Base-by-base conservation (phyloP, 495 filamentous ascomycete genomes). In the Tuber magnatum region DNA sequence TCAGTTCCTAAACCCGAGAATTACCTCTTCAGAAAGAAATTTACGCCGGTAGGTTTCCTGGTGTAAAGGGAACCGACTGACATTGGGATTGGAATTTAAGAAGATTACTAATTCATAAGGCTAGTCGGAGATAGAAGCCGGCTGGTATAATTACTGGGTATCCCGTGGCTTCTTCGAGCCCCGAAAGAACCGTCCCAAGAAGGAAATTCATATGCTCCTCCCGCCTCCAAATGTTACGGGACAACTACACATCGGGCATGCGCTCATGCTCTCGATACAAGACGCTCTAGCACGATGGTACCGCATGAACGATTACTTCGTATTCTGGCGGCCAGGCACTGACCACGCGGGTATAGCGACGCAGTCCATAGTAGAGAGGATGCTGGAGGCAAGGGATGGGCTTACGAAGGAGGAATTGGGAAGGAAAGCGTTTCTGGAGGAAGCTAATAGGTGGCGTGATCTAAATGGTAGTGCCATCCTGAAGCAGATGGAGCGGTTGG, bases 211-310 rank as follows among this genome's bases (percentile, higher is more conserved):
- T n/a, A 82, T 82, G 80, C 80, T 82, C 39, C 77, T 82, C 41
- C 92, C 92, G 68, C 92, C 92, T 43, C 92, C 92, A 38, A 95
- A 95, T 80, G 91, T 95, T 68, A 92, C 89, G 75, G 89, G 88
- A 73, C 86, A 88, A 71, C 86, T 91, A 51, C 90, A 92, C 82
- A 89, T 90, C 84, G 91, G 91, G 28, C 91, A 93, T 84, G 91
- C 91, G 40, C 85, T 92, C 71, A 87, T 83, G 40, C 71, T 83
- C 40, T 76, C 81, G 28, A 78, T 83, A 56, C 92, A 94, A 83
- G 92, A 94, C 81, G 86, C 90, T 18, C 86, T 94, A 84, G 92
- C 93, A 74, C 86, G 92, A 73, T 93, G 90, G 88, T 83, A 88
- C 75, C 84, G 87, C 61, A 88, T 88, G 87, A 86, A 81, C 12